Conservation (phyloP, 225 moss, liverwort and hornwort species). For the Pleurozium schreberi region DNA sequence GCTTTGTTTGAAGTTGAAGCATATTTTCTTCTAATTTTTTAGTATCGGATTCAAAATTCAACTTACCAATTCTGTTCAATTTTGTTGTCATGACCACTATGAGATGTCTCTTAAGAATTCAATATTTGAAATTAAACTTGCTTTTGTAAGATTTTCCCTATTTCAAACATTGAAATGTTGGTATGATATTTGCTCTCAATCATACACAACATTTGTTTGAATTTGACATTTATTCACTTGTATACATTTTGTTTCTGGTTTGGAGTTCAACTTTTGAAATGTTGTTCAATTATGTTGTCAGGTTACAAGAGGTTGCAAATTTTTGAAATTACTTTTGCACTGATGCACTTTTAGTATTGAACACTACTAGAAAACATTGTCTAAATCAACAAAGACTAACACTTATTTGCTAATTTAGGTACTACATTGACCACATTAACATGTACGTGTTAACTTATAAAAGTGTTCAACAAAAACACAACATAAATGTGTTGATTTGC, state of each 20-base stretch:
- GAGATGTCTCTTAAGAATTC: neutral
- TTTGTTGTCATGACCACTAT: neutral
- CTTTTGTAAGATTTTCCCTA: neutral
- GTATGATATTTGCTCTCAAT: neutral
- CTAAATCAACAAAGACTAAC: too few relatives aligned
- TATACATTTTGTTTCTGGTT: neutral
- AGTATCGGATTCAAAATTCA: neutral
- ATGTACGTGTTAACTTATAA: too few relatives aligned
- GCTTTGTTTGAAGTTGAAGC: neutral
- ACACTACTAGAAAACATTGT: too few relatives aligned
- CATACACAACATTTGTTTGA: neutral
- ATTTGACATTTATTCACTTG: neutral
- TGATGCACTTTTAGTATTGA: neutral
- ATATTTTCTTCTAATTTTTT: neutral
- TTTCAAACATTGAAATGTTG: neutral
- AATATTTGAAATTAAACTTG: neutral
- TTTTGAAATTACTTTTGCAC: neutral
- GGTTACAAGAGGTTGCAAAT: neutral
- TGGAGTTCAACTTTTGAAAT: neutral
- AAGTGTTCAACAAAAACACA: too few relatives aligned
- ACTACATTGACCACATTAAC: too few relatives aligned
- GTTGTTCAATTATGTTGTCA: neutral
- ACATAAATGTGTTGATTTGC: too few relatives aligned
- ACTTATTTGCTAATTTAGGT: too few relatives aligned
- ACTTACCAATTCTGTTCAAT: neutral